Conservation (phyloP, 2,329 filamentous ascomycete species). For the Pestalotiopsis sp. region DNA sequence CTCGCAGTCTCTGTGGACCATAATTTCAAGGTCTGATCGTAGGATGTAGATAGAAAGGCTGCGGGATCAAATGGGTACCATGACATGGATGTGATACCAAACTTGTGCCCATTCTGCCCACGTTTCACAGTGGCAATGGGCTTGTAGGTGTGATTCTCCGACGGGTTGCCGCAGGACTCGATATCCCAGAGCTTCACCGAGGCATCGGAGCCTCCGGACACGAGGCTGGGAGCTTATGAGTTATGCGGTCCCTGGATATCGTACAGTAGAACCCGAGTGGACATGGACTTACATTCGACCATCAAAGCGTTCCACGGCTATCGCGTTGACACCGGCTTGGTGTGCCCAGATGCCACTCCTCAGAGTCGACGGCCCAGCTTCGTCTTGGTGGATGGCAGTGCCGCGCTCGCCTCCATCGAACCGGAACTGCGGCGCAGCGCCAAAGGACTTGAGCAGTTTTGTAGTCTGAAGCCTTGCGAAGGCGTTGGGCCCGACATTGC, state of each 20-base stretch:
- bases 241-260: not conserved
- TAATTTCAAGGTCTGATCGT: slow-evolving; percentile 76
- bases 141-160: slow-evolving; percentile 50
- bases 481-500: slow-evolving; percentile 63
- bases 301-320: slow-evolving; percentile 82
- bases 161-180: slow-evolving; percentile 57
- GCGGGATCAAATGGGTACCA: slow-evolving; percentile 80
- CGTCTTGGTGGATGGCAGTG: slow-evolving; percentile 28
- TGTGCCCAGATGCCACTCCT: slow-evolving; percentile 63
- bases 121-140: slow-evolving; percentile 56
- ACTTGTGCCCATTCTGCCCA: slow-evolving; percentile 56
- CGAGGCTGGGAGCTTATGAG: slow-evolving; percentile 53
- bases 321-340: slow-evolving; percentile 74
- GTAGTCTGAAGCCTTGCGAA: slow-evolving; percentile 69
- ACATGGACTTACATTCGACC: slow-evolving; percentile 64
- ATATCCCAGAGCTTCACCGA: slow-evolving; percentile 88
- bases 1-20: slow-evolving; percentile 68
- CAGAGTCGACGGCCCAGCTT: slow-evolving; percentile 26
- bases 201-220: slow-evolving; percentile 86
- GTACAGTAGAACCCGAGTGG: not conserved
- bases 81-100: slow-evolving; percentile 74
- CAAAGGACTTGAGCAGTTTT: slow-evolving; percentile 69
- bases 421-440: slow-evolving; percentile 65
- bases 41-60: slow-evolving; percentile 77
- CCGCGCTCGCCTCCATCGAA: slow-evolving; percentile 66